Conservation (phyloP, 805 yeast species). For the Saturnispora serradocipensis region DNA sequence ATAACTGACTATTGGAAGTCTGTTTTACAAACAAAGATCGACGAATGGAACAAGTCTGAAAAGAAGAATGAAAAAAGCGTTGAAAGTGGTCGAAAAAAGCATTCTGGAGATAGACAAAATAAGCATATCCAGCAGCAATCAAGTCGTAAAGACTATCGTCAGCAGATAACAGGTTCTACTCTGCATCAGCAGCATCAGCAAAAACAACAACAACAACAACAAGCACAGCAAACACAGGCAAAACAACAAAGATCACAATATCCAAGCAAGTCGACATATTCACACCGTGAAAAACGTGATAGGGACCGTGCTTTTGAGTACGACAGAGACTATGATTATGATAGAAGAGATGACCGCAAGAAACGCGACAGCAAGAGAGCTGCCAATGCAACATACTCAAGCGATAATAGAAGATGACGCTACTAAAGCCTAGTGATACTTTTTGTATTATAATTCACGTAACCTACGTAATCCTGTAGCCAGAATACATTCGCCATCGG, state of each 20-base stretch:
- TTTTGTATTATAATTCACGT: constrained; percentile 23
- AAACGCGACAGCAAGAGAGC: background rate
- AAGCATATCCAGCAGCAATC: background rate
- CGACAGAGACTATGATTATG: constrained; percentile 5
- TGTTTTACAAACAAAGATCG: background rate
- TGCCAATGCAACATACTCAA: background rate
- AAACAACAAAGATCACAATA: background rate
- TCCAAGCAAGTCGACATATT: background rate
- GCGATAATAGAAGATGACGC: background rate
- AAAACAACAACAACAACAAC: no score
- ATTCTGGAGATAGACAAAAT: background rate
- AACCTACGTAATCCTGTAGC: constrained; percentile 40
- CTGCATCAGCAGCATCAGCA: no score
- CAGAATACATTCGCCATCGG: constrained; percentile 59
- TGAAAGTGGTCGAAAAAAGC: background rate
- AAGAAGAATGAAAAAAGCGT: background rate
- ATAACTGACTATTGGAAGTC: constrained; percentile 6
- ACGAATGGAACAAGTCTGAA: background rate
- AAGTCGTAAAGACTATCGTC: background rate
- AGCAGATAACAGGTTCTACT: background rate
- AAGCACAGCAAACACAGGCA: constrained; percentile 2
- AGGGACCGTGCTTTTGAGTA: background rate
- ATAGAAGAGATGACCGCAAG: background rate
- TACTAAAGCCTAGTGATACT: background rate
- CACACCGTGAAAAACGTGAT: background rate